Base-by-base conservation (phyloP, 495 filamentous ascomycete species). In the Pseudoneurospora amorphoporcata region DNA sequence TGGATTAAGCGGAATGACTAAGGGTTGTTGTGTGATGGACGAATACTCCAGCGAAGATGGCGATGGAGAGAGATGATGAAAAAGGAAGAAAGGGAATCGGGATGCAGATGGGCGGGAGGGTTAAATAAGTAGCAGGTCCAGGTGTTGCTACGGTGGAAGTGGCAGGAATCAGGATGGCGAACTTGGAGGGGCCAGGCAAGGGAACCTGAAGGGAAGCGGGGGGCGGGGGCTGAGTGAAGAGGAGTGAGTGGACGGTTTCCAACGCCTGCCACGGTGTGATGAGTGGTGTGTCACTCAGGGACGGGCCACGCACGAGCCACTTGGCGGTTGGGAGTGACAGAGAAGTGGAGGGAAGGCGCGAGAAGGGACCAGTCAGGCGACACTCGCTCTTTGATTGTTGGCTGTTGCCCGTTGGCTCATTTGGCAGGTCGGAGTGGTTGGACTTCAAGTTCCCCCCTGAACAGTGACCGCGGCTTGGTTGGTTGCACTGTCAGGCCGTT, bases 71-170 rank as follows among this genome's bases (percentile, higher is more conserved):
- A 71, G 38, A 32, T 75, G 32, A 42, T 72, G 42, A 65, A 29
- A 45, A 71, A 72, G 73, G 68, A 68, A 72, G 39, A 68, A 45
- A 61, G 29, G 35, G 41, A 29, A 29, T 68, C 68, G 39, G 41
- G 69, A 65, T 71, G 58, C 61, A 73, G 73, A 61, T 71, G 71
- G 74, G 45, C 45, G 40, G 35, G 9, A 41, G 42, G 70, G 35
- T 78, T 78, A 79, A 80, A 78, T 78, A 77, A 69, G 69, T 71
- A 72, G 43, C 23, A 35, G 65, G 83, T 76, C 75, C 77, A 77
- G 83, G 83, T 79, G 77, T 74, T 29, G n/a, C n/a, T n/a, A n/a
- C n/a, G n/a, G 69, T 69, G 75, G 72, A 61, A 74, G 81, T 80
- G 75, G 76, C 82, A 83, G 78, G 76, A 77, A 72, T 78, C 79